Conservation (phyloP, 208 protist species). For the Trypanosoma avium region DNA sequence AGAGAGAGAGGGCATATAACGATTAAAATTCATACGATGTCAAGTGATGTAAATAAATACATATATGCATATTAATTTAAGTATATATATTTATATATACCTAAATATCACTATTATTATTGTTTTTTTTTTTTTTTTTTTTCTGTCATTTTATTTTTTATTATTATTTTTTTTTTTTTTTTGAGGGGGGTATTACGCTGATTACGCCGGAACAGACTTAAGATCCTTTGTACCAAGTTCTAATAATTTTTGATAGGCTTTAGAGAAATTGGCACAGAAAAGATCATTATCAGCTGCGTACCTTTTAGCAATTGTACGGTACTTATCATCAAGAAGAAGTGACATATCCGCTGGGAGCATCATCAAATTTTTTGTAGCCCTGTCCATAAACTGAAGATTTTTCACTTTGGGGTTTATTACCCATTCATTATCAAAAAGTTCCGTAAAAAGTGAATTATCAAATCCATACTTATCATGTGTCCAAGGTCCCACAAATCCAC, state of each 20-base stretch:
- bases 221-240: conserved; percentile 55
- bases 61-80: no score
- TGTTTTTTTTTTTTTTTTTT: conserved; percentile 5
- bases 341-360: conserved; percentile 92
- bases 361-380: conserved; percentile 81
- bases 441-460: conserved; percentile 91
- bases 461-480: conserved; percentile 88
- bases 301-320: conserved; percentile 75
- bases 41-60: no score
- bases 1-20: no score
- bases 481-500: conserved; percentile 91
- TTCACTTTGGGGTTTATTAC: conserved; percentile 51
- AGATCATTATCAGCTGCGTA: conserved; percentile 92
- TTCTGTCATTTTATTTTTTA: conserved; percentile 2
- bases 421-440: conserved; percentile 87
- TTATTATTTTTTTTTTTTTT: neutral
- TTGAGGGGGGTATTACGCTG: no score
- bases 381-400: conserved; percentile 83
- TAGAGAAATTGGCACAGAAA: conserved; percentile 88
- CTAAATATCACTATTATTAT: no score
- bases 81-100: no score
- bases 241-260: conserved; percentile 76
- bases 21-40: no score
- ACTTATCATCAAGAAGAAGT: conserved; percentile 79
- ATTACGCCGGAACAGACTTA: conserved; percentile 24